phyloP scores from a whole-genome alignment of 2,329 filamentous ascomycete species.

The Biscogniauxia sp. region DNA sequence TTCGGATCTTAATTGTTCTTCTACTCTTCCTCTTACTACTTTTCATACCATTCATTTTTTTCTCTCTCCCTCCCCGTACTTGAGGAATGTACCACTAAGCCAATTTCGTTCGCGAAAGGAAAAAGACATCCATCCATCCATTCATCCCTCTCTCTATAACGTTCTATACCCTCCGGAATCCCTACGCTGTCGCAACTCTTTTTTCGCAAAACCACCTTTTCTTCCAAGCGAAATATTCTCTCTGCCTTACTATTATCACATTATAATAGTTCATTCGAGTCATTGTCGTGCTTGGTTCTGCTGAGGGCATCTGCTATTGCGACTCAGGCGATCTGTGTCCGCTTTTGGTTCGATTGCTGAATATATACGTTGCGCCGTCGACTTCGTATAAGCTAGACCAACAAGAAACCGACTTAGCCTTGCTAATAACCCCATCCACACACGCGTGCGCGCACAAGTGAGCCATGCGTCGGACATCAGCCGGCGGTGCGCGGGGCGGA shows the following conservation, averaged over 20 bases:
- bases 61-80: conserved; percentile 14
- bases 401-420: too few species aligned
- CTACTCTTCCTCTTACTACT: not conserved
- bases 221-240: not conserved
- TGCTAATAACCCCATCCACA: too few species aligned
- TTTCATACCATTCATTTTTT: too few species aligned
- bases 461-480: conserved; percentile 11
- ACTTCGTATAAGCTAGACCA: not conserved
- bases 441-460: not conserved
- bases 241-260: not conserved
- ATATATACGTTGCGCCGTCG: not conserved
- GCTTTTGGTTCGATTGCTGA: not conserved
- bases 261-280: not conserved
- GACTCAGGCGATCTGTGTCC: not conserved
- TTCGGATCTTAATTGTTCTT: conserved; percentile 11
- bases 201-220: not conserved
- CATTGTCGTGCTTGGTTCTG: not conserved
- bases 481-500: conserved; percentile 11
- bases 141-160: conserved; percentile 6
- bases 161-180: conserved; percentile 4
- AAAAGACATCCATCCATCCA: conserved; percentile 7
- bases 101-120: not conserved
- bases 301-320: too few species aligned
- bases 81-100: conserved; percentile 17
- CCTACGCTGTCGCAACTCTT: not conserved